Base-by-base conservation (phyloP, 1,139 yeast genomes). In the Suhomyces atakaporum region DNA sequence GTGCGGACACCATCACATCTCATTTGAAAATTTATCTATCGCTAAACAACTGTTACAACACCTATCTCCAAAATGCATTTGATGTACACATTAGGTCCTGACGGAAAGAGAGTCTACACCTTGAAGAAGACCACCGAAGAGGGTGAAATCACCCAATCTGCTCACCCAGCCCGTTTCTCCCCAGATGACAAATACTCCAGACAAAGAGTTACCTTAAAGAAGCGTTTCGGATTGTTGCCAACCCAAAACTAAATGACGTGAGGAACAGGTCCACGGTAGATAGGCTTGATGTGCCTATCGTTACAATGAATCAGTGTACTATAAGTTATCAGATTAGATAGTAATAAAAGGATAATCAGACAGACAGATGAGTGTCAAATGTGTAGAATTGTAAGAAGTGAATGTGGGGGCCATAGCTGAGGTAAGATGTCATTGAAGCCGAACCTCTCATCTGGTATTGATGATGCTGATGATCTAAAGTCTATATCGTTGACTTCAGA, bases 171-270 rank as follows among this genome's bases (percentile, higher is more conserved):
- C 39, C 82, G 99, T 68, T 92, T 92, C 66, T 92, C 98, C 32
- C 99, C 99, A 53, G 99, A 92, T 63, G 99, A 92, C 78, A 92
- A 92, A 72, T 92, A 88, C 75, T 92, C 98, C 40, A 85, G 97
- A 77, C 97, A 94, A 71, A 86, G 99, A 78, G 97, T 92, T 36
- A 92, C 97, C 36, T 78, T 94, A 62, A 94, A 94, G 82, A 92
- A 88, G 78, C 84, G 98, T 75, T 90, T 73, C 64, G 84, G 84
- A 52, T 65, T 94, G 65, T 77, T 94, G 61, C 96, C 96, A 57
- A 84, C 94, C 42, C 95, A 88, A 66, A 52, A 60, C 40, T 79
- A 79, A 58, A 24, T 10, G 21, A 18, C 15, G n/a, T n/a, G n/a
- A n/a, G n/a, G n/a, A n/a, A n/a, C n/a, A n/a, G n/a, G n/a, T n/a